phyloP scores from a whole-genome alignment of 208 protist species.

The Naegleria lovaniensis region DNA sequence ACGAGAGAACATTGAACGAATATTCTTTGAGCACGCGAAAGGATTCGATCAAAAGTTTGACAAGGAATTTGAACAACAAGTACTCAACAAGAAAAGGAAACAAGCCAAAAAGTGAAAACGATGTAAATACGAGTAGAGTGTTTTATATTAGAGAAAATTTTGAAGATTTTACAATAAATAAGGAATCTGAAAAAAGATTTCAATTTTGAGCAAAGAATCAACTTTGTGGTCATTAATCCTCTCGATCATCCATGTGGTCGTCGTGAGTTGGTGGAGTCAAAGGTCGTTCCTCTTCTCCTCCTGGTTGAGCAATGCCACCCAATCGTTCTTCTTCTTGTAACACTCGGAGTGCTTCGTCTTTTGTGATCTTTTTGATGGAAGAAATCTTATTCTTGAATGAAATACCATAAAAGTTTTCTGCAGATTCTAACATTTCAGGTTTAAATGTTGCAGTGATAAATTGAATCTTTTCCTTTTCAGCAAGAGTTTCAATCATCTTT shows the following conservation, averaged over 20 bases:
- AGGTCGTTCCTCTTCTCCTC: background rate
- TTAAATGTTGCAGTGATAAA: conserved; percentile 97
- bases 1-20: background rate
- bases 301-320: background rate
- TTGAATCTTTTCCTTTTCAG: conserved; percentile 68
- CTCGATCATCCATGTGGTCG: background rate
- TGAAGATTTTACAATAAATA: too few relatives aligned
- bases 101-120: background rate
- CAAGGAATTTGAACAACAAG: background rate
- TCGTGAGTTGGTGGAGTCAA: background rate
- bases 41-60: background rate
- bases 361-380: conserved; percentile 56
- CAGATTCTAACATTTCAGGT: conserved; percentile 84
- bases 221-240: too few relatives aligned
- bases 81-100: background rate
- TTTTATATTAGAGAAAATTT: too few relatives aligned
- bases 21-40: background rate
- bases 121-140: background rate
- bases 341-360: conserved; percentile 35
- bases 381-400: conserved; percentile 89
- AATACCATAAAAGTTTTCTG: conserved; percentile 86
- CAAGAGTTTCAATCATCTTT: conserved; percentile 82
- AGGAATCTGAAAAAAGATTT: too few relatives aligned
- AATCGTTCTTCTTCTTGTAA: conserved; percentile 19
- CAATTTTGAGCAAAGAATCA: too few relatives aligned